These are phyloP conservation scores for Basipetospora chlamydospora DNA, from an alignment of 2,329 filamentous ascomycete genomes.

Conservation along the genomic window DNA sequence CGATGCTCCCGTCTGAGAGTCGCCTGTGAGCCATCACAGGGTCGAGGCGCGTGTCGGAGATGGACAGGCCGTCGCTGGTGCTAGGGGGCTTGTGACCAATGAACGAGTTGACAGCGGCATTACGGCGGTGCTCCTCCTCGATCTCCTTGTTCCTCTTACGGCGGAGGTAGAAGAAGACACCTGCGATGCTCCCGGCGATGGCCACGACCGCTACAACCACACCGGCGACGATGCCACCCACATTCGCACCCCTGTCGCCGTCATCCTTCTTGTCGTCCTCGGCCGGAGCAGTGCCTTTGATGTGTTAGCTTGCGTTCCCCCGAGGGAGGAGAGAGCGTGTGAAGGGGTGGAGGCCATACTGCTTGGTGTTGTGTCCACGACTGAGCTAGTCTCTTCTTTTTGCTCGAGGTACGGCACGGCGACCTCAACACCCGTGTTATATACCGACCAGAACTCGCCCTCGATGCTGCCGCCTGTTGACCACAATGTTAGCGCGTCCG, in stretches of 20 bases:
- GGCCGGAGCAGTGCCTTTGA: conserved; percentile 1
- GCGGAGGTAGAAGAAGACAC: conserved; percentile 58
- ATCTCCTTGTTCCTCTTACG: conserved; percentile 62
- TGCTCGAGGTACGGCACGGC: conserved; percentile 20
- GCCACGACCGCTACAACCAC: conserved; percentile 73
- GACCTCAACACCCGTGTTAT: conserved; percentile 34
- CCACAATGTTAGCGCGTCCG: conserved; percentile 1
- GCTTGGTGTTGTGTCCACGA: conserved; percentile 13
- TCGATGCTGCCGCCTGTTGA: conserved; percentile 20
- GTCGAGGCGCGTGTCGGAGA: conserved; percentile 74
- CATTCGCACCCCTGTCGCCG: conserved; percentile 34
- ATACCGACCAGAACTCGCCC: conserved; percentile 24
- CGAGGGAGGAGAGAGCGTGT: neutral
- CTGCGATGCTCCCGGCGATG: conserved; percentile 50
- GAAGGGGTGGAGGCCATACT: neutral
- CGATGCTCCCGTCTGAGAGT: conserved; percentile 89
- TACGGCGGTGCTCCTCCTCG: conserved; percentile 73
- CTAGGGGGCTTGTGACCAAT: conserved; percentile 48
- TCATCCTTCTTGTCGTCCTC: conserved; percentile 27
- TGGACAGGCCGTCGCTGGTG: conserved; percentile 51
- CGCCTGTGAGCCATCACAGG: conserved; percentile 71
- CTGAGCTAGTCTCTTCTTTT: conserved; percentile 10
- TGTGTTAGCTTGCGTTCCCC: conserved; percentile 1
- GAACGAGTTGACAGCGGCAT: conserved; percentile 65
- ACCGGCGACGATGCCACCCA: conserved; percentile 74